phyloP scores from a whole-genome alignment of 1,284 basidiomycete genomes.

The Microbotryum scabiosae region DNA sequence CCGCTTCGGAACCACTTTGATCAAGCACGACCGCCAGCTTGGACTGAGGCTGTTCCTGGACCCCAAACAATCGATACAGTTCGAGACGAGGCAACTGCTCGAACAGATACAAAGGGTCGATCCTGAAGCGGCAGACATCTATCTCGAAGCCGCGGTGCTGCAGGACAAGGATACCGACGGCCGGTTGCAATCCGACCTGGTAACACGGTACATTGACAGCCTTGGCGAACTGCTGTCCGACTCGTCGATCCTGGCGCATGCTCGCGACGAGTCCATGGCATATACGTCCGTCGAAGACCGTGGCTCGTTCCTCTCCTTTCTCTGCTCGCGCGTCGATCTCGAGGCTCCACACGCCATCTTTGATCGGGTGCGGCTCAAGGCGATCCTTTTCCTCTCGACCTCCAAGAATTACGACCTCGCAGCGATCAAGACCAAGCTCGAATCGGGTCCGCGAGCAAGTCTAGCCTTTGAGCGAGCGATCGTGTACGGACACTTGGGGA shows the following conservation, averaged over 20 bases:
- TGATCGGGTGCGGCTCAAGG: conserved; percentile 60
- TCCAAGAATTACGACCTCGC: conserved; percentile 58
- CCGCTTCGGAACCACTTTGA: conserved; percentile 72
- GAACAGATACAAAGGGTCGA: conserved; percentile 38
- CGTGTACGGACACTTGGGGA: conserved; percentile 62
- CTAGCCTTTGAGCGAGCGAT: conserved; percentile 67
- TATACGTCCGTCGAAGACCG: neutral
- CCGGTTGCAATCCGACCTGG: conserved; percentile 24
- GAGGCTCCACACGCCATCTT: conserved; percentile 1
- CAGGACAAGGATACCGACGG: conserved; percentile 51
- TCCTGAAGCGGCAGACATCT: conserved; percentile 54
- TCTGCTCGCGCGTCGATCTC: conserved; percentile 48
- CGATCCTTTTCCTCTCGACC: conserved; percentile 66
- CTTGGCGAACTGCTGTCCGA: conserved; percentile 39
- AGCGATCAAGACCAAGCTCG: conserved; percentile 47
- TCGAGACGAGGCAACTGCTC: conserved; percentile 40
- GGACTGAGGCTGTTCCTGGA: conserved; percentile 59
- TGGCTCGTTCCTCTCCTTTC: conserved; percentile 53
- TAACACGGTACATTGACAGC: conserved; percentile 21
- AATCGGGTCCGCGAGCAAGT: conserved; percentile 41
- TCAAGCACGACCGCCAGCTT: conserved; percentile 56
- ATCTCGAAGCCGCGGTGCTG: conserved; percentile 70
- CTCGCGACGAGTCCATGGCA: conserved; percentile 16
- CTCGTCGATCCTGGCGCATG: conserved; percentile 18
- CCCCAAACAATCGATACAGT: conserved; percentile 48